Percentiles rank a stretch among this genome's conserved stretches.
phyloP scores from a whole-genome alignment of 345 rosid species.

The Litchi chinensis region DNA sequence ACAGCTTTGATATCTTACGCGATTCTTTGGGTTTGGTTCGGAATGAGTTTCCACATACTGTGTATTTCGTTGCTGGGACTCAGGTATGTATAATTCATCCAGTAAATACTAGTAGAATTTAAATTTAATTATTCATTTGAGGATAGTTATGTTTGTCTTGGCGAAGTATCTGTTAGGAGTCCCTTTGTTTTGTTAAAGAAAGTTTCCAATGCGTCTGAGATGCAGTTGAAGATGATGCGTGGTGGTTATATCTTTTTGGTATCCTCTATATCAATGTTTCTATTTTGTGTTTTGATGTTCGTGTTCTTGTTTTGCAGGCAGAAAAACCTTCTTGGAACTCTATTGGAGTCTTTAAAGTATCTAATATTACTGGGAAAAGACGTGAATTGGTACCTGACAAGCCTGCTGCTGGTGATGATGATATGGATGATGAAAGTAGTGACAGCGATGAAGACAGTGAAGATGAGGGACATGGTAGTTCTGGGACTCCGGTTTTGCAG shows the following conservation, averaged over 20 bases:
- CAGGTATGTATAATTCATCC: slow-evolving; percentile 47
- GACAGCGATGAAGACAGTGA: slow-evolving; percentile 79
- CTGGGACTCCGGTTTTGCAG: slow-evolving; percentile 69
- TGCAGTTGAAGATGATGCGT: neutral
- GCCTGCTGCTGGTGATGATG: slow-evolving; percentile 52
- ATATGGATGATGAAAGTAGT: slow-evolving; percentile 61
- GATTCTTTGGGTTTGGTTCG: slow-evolving; percentile 85
- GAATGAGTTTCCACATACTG: slow-evolving; percentile 83
- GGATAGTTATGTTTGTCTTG: neutral
- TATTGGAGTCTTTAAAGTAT: slow-evolving; percentile 75
- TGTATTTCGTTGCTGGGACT: slow-evolving; percentile 87
- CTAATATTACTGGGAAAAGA: slow-evolving; percentile 80
- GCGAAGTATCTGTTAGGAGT: neutral
- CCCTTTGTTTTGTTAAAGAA: neutral
- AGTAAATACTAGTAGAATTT: too few species aligned
- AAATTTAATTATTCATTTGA: neutral
- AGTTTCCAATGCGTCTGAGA: neutral
- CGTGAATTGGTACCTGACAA: slow-evolving; percentile 66
- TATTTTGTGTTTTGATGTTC: neutral
- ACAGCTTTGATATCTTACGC: slow-evolving; percentile 81
- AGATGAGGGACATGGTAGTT: slow-evolving; percentile 59
- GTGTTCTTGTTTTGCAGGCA: slow-evolving; percentile 56
- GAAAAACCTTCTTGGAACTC: slow-evolving; percentile 76
- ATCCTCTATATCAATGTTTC: neutral
- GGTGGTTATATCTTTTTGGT: neutral